Percentiles rank a stretch among this genome's conserved stretches.
These are phyloP conservation scores for Backusella liffmaniae DNA, from an alignment of 192 early-diverging fungal genomes.

Conservation along the genomic window DNA sequence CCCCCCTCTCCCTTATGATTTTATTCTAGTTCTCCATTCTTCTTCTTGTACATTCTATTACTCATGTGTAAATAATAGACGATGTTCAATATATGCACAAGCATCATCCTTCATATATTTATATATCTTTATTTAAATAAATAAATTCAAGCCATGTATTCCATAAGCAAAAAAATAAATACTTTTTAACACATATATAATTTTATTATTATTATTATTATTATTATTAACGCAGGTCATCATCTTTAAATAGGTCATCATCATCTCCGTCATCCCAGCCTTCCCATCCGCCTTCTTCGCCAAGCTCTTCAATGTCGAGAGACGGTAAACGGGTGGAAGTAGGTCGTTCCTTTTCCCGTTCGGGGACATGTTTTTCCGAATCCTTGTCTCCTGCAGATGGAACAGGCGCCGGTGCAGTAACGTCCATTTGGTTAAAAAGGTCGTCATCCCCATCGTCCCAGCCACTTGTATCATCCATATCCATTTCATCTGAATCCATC, in stretches of 20 bases:
- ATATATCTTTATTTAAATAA: not conserved
- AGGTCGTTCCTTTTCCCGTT: not conserved
- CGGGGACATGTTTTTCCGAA: not conserved
- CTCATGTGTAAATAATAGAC: constrained; percentile 1
- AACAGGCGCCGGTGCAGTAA: not conserved
- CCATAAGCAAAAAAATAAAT: not conserved
- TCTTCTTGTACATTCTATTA: not conserved
- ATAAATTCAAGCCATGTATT: not conserved
- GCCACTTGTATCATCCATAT: not conserved
- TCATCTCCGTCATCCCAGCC: constrained; percentile 22
- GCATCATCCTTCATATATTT: not conserved
- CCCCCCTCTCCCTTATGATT: not conserved
- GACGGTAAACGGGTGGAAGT: not conserved
- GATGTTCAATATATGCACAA: not conserved
- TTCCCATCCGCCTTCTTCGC: constrained; percentile 8
- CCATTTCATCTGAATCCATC: not conserved
- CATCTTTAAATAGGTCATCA: constrained; percentile 10
- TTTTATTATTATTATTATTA: not conserved
- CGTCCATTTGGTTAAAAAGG: constrained; percentile 6
- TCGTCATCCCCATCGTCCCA: not conserved
- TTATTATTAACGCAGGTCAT: not conserved
- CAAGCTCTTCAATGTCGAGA: not conserved
- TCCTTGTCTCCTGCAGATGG: not conserved
- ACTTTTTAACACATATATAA: not conserved
- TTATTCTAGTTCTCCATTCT: not conserved